Conservation (phyloP, 306 rosid genomes). For the Senna siamea region DNA sequence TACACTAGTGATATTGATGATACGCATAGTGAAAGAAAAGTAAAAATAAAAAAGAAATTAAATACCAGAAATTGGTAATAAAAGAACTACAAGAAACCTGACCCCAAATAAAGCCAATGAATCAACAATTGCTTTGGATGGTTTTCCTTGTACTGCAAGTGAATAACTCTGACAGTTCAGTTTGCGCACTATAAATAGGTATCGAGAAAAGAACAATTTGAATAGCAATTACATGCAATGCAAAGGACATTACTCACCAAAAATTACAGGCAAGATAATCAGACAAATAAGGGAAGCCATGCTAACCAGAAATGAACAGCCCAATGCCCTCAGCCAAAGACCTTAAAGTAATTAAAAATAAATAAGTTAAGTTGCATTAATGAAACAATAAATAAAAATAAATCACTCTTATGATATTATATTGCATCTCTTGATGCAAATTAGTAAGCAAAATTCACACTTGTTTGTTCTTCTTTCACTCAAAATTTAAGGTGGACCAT, state of each 20-base stretch:
- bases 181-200: conserved; percentile 18
- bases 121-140: conserved; percentile 87
- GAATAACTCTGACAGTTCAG: conserved; percentile 42
- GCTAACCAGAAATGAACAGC: conserved; percentile 96
- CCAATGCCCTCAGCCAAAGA: conserved; percentile 87
- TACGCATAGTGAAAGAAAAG: conserved; percentile 20
- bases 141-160: conserved; percentile 89
- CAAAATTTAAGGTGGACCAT: not conserved
- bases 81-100: conserved; percentile 54
- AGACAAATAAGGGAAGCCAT: conserved; percentile 95
- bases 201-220: conserved; percentile 25
- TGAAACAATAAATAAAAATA: conserved; percentile 8
- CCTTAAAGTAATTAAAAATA: conserved; percentile 45
- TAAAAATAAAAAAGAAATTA: conserved; percentile 17
- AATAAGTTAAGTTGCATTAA: conserved; percentile 10
- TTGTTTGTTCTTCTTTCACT: not conserved
- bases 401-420: conserved; percentile 2
- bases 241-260: conserved; percentile 58
- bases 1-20: conserved; percentile 19
- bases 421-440: conserved; percentile 27
- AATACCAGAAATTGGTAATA: conserved; percentile 35
- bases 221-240: conserved; percentile 6
- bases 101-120: conserved; percentile 99
- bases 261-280: conserved; percentile 78
- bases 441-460: not conserved